phyloP scores from a whole-genome alignment of 2,329 filamentous ascomycete genomes.

The Trichoderma simmonsii region DNA sequence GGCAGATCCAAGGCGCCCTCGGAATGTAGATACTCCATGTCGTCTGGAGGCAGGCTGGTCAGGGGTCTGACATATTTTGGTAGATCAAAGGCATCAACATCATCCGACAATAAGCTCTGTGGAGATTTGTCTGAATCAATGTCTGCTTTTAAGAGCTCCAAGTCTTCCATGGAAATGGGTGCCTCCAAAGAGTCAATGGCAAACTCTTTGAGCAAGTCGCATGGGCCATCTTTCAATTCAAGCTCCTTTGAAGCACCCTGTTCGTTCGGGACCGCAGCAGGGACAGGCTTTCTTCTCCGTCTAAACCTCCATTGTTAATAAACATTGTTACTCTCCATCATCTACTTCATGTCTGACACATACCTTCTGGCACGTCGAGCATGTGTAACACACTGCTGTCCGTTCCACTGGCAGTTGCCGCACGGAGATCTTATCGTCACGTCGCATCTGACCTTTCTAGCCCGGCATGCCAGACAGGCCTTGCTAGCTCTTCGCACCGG shows the following conservation, averaged over 20 bases:
- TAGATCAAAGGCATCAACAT: neutral
- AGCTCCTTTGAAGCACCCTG: neutral
- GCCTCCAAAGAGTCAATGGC: neutral
- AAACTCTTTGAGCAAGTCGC: neutral
- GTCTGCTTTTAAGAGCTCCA: slow-evolving; percentile 4
- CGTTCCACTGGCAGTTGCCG: slow-evolving; percentile 14
- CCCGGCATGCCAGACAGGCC: slow-evolving; percentile 10
- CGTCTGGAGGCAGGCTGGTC: slow-evolving; percentile 8
- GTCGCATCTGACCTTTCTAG: slow-evolving; percentile 13
- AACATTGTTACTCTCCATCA: neutral
- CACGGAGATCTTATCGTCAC: slow-evolving; percentile 8
- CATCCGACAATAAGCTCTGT: neutral
- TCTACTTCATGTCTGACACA: neutral
- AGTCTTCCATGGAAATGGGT: neutral
- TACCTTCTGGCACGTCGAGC: slow-evolving; percentile 8
- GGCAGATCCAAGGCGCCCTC: slow-evolving; percentile 6
- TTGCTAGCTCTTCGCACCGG: slow-evolving; percentile 13
- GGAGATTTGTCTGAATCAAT: neutral
- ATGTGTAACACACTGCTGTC: slow-evolving; percentile 12
- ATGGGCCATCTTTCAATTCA: neutral
- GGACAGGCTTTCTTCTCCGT: neutral
- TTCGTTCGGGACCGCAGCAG: neutral
- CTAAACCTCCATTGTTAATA: neutral
- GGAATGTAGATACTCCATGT: slow-evolving; percentile 1
- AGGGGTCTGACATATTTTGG: slow-evolving; percentile 2